phyloP scores from a whole-genome alignment of 306 rosid species.

The Argentina anserina region DNA sequence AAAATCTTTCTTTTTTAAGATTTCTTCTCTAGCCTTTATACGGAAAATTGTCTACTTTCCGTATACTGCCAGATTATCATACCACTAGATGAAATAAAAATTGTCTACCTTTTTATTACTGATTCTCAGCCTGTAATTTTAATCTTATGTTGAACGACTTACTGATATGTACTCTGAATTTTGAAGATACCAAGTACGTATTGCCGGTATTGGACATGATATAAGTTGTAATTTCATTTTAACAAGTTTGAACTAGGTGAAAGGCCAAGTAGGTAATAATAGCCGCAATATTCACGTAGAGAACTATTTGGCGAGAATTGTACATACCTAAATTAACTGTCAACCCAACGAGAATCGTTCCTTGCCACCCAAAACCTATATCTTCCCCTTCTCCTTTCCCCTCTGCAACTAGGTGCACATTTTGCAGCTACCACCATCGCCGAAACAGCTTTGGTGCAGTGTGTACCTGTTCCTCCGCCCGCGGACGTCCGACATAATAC shows the following conservation, averaged over 20 bases:
- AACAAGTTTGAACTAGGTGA: neutral
- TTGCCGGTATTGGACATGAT: no score
- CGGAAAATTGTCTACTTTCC: no score
- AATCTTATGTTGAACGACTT: no score
- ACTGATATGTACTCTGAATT: no score
- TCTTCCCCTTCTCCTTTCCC: slow-evolving; percentile 17
- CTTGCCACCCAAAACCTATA: slow-evolving; percentile 28
- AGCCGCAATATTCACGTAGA: neutral
- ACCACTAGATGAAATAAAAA: no score
- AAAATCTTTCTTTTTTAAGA: no score
- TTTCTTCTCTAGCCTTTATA: no score
- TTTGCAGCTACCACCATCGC: slow-evolving; percentile 11
- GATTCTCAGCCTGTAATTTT: no score
- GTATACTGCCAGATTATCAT: no score
- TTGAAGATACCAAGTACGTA: no score
- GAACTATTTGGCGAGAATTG: slow-evolving; percentile 39
- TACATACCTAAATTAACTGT: slow-evolving; percentile 43
- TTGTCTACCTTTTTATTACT: no score
- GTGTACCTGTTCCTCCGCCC: slow-evolving; percentile 3
- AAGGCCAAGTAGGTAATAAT: neutral
- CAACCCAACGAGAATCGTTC: slow-evolving; percentile 25
- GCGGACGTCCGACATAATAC: slow-evolving; percentile 24
- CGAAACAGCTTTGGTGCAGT: slow-evolving; percentile 4
- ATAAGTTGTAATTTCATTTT: no score
- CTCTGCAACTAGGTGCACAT: slow-evolving; percentile 6